phyloP scores from a whole-genome alignment of 2,329 filamentous ascomycete species.

The Fusarium penzigii region DNA sequence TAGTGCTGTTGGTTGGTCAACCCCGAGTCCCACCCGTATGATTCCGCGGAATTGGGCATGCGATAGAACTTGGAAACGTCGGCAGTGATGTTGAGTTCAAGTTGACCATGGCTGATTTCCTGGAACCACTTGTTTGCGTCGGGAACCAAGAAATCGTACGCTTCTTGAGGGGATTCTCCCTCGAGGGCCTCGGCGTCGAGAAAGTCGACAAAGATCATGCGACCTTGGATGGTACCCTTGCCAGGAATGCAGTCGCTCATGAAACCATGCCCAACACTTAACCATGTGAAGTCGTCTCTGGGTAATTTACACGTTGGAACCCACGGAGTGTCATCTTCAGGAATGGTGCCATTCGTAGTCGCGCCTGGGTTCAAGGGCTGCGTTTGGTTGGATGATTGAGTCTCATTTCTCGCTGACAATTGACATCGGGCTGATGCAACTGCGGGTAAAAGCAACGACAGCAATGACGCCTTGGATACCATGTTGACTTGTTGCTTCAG shows the following conservation, averaged over 20 bases:
- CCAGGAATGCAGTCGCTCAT: slow-evolving; percentile 32
- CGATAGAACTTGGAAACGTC: slow-evolving; percentile 27
- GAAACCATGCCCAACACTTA: slow-evolving; percentile 1
- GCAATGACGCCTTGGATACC: background rate
- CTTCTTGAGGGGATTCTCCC: slow-evolving; percentile 23
- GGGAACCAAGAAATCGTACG: slow-evolving; percentile 18
- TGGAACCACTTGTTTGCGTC: slow-evolving; percentile 19
- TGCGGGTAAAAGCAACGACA: background rate
- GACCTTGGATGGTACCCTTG: slow-evolving; percentile 31
- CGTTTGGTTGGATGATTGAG: slow-evolving; percentile 3
- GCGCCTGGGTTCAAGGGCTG: background rate
- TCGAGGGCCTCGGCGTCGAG: slow-evolving; percentile 24
- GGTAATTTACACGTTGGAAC: slow-evolving; percentile 1
- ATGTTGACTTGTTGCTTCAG: background rate
- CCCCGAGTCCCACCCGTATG: slow-evolving; percentile 19
- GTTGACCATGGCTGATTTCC: slow-evolving; percentile 26
- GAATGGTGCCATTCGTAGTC: slow-evolving; percentile 2
- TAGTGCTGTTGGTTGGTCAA: slow-evolving; percentile 4
- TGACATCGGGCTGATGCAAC: slow-evolving; percentile 1
- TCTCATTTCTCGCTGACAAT: slow-evolving; percentile 1
- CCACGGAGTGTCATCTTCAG: slow-evolving; percentile 3
- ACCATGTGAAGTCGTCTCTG: background rate
- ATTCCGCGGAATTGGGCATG: slow-evolving; percentile 29
- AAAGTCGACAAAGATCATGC: slow-evolving; percentile 42
- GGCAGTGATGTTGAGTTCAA: slow-evolving; percentile 24